Base-by-base conservation (phyloP, 2,329 filamentous ascomycete species). In the Sclerotinia subarctica region DNA sequence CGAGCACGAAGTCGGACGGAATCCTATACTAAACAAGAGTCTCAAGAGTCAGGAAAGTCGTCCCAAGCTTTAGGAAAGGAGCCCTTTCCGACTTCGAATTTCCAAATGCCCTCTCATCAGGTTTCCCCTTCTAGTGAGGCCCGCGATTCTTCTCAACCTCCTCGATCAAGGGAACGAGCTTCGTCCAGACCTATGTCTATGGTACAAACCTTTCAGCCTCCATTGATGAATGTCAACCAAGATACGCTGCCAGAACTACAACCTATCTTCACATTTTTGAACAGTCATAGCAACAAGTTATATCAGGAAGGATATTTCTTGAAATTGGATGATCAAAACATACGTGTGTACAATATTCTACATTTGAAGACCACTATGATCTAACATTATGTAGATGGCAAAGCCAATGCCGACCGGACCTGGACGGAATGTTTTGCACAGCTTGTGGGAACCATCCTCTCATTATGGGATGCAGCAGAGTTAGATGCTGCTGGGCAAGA, bases 361-460 rank as follows among this genome's bases (percentile, higher is more conserved):
- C 51, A 15, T 7, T 29, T 44, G 65, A 17, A 17, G n/a, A 58
- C 11, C 35, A 38, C 29, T 19, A 35, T 63, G 47, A 47, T 68
- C 79, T 82, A 75, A 83, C 68, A 15, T 46, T 57, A 58, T 69
- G 35, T 78, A 97, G 93, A 94, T 79, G 95, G 95, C 63, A 89
- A 90, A 71, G 91, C 93, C 15, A 96, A 94, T 77, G 80, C 86
- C 53, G 94, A 97, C 79, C 86, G 95, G 74, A 92, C 88, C 72
- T 99, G 95, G 95, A 91, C 91, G 49, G 95, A 99, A 82, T 97
- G 93, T 80, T 99, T 98, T 80, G 94, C 94, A 54, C 95, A 98
- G 78, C 88, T 99, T 21, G 93, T 97, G 24, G 95, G 95, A 72
- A 98, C 95, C 1, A 92, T 98, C 21, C 82, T 99, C 68, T 97